A percentile compares a stretch with the other conserved stretches of the same genome.
phyloP scores from a whole-genome alignment of 2,329 filamentous ascomycete species.

The Cadophora sp. region DNA sequence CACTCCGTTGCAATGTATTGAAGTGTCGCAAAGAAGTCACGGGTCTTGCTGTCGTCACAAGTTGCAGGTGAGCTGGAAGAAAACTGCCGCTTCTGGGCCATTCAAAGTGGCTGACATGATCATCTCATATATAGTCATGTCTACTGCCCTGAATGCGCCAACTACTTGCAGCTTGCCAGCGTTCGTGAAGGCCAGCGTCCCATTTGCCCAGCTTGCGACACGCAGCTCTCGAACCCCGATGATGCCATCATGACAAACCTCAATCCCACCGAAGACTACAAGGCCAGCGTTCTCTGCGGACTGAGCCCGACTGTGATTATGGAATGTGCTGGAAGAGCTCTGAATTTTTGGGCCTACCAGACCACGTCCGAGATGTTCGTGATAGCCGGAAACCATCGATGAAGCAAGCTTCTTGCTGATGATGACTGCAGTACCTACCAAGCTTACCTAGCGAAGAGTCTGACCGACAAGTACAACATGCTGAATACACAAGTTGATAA shows the following conservation, averaged over 20 bases:
- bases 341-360: constrained; percentile 89
- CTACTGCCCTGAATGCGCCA: constrained; percentile 80
- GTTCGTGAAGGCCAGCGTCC: constrained; percentile 58
- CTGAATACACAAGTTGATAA: constrained; percentile 74
- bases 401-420: constrained; percentile 36
- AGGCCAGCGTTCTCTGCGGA: constrained; percentile 84
- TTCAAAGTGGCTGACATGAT: constrained; percentile 28
- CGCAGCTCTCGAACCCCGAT: constrained; percentile 71
- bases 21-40: constrained; percentile 75
- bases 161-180: constrained; percentile 63
- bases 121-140: constrained; percentile 69
- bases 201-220: constrained; percentile 78
- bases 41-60: constrained; percentile 82
- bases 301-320: constrained; percentile 82
- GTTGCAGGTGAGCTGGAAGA: constrained; percentile 70
- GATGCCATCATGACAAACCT: constrained; percentile 76
- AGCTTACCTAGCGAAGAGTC: constrained; percentile 72
- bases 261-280: constrained; percentile 86
- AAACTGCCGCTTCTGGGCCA: neutral
- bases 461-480: constrained; percentile 73
- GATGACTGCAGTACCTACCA: constrained; percentile 69
- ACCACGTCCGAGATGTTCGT: constrained; percentile 80
- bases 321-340: constrained; percentile 81
- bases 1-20: constrained; percentile 79
- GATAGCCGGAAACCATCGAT: no score